These are phyloP conservation scores for Fusarium foetens DNA, from an alignment of 2,329 filamentous ascomycete species.

Conservation along the genomic window DNA sequence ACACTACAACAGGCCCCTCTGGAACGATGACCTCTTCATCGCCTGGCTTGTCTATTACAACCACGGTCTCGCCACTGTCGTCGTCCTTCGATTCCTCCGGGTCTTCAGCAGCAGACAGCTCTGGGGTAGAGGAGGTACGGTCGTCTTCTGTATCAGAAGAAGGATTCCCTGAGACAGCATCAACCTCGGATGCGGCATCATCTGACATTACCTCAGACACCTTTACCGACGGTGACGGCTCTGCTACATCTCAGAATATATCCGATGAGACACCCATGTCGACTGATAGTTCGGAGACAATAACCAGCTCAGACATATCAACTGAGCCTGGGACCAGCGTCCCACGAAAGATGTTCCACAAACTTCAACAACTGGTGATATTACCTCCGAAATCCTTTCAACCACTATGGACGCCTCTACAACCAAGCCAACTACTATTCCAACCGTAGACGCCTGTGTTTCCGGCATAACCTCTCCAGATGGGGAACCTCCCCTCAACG, in stretches of 20 bases:
- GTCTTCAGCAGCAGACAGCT: not conserved
- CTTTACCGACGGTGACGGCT: not conserved
- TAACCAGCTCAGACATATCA: not conserved
- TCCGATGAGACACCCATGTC: not conserved
- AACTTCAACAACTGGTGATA: not conserved
- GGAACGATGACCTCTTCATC: not conserved
- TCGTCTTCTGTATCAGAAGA: not conserved
- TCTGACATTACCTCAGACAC: not conserved
- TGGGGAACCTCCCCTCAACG: too few species aligned
- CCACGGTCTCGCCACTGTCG: too few species aligned
- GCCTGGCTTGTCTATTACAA: not conserved
- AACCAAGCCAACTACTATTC: not conserved
- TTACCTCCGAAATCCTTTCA: not conserved
- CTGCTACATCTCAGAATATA: not conserved
- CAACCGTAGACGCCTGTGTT: not conserved
- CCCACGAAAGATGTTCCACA: not conserved
- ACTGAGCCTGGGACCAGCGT: not conserved
- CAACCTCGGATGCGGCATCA: not conserved
- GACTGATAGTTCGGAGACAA: not conserved
- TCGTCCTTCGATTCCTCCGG: not conserved
- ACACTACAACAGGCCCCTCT: not conserved
- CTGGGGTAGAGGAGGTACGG: not conserved
- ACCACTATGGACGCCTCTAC: not conserved
- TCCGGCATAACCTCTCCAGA: not conserved
- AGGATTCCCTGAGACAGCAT: not conserved